These are phyloP conservation scores for Rhododendron williamsianum DNA, from an alignment of 148 eudicot species.

Conservation along the genomic window DNA sequence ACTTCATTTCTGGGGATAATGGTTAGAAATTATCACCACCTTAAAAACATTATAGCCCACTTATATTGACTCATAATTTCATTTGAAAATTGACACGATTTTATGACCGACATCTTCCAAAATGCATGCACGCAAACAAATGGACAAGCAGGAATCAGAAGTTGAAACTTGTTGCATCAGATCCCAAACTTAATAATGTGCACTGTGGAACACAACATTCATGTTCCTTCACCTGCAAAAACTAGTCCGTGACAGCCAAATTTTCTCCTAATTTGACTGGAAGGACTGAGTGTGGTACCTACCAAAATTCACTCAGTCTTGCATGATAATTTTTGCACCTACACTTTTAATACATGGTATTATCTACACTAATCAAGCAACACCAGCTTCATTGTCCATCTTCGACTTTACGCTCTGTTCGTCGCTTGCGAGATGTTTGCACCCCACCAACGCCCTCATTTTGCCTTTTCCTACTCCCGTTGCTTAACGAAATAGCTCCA, in stretches of 20 bases:
- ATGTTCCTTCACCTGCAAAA: slow-evolving; percentile 1
- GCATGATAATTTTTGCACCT: neutral
- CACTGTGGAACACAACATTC: neutral
- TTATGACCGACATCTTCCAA: neutral
- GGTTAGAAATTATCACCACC: neutral
- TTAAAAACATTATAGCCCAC: neutral
- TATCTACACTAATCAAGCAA: slow-evolving; percentile 24
- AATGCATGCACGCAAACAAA: neutral
- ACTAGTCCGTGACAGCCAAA: neutral
- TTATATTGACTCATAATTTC: neutral
- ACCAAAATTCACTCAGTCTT: slow-evolving; percentile 51
- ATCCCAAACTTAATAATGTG: neutral
- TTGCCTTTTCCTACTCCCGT: slow-evolving; percentile 36
- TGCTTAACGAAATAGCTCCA: slow-evolving; percentile 23
- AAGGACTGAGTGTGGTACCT: slow-evolving; percentile 23
- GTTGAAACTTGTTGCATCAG: neutral
- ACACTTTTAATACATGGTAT: neutral
- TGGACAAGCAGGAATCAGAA: neutral
- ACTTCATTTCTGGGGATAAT: neutral
- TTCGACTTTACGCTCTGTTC: slow-evolving; percentile 32
- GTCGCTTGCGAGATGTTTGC: slow-evolving; percentile 26
- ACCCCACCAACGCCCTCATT: slow-evolving; percentile 18
- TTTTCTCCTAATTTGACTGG: slow-evolving; percentile 5
- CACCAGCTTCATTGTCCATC: slow-evolving; percentile 9
- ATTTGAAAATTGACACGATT: neutral